Conservation (phyloP, 768 basidiomycete genomes). For the Tricholoma matsutake region DNA sequence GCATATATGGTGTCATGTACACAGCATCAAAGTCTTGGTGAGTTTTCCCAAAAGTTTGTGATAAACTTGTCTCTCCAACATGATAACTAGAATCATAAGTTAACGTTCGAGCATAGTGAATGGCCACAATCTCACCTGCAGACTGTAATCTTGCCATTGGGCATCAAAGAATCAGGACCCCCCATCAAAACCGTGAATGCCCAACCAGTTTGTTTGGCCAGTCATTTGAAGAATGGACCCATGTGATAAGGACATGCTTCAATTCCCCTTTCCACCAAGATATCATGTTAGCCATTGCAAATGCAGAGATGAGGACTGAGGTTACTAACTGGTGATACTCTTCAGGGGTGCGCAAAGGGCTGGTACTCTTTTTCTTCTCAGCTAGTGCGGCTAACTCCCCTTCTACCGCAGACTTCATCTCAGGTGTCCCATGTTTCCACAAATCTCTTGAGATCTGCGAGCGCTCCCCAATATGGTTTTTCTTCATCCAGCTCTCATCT, state of each 20-base stretch:
- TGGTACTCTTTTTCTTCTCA: not conserved
- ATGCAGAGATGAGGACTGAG: not conserved
- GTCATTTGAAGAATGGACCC: not conserved
- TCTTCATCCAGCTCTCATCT: not conserved
- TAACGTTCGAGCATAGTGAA: not conserved
- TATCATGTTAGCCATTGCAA: too few species aligned
- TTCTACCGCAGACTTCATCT: not conserved
- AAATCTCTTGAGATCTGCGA: not conserved
- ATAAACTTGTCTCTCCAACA: not conserved
- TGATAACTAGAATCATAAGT: not conserved
- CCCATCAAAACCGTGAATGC: not conserved
- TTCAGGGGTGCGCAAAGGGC: not conserved
- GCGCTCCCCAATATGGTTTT: not conserved
- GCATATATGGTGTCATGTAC: not conserved
- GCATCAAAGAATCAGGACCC: not conserved
- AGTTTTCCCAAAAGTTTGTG: not conserved
- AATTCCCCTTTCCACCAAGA: too few species aligned
- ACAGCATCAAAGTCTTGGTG: not conserved
- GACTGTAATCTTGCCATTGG: not conserved
- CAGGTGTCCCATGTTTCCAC: not conserved
- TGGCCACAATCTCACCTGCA: not conserved
- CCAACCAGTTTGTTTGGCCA: not conserved
- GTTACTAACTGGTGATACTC: too few species aligned
- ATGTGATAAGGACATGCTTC: not conserved
- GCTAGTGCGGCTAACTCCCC: not conserved